Conservation (phyloP, 176 grass and related monocot genomes). For the Musa acuminata region DNA sequence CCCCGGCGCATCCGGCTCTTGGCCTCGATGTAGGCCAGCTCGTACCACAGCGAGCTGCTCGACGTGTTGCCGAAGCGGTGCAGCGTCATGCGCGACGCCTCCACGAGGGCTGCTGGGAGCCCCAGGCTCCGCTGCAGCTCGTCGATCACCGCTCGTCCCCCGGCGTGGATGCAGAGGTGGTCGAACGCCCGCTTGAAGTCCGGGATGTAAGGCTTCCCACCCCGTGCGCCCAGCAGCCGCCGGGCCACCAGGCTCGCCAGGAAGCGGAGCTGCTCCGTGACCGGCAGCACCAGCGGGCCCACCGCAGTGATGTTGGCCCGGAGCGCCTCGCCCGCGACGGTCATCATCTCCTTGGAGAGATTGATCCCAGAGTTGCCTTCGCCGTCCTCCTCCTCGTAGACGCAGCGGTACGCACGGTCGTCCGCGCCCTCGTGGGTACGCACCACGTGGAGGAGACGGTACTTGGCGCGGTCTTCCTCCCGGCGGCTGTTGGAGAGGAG, state of each 20-base stretch:
- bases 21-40: background rate
- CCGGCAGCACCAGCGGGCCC: constrained; percentile 13
- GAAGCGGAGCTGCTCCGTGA: constrained; percentile 12
- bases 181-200: constrained; percentile 93
- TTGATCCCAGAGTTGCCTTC: constrained; percentile 4
- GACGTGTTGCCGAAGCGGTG: constrained; percentile 11
- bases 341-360: constrained; percentile 17
- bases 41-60: constrained; percentile 8
- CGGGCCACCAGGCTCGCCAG: constrained; percentile 1
- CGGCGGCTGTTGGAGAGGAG: constrained; percentile 9
- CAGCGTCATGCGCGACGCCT: constrained; percentile 8
- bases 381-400: constrained; percentile 14
- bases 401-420: constrained; percentile 11
- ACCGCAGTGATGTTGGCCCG: constrained; percentile 9
- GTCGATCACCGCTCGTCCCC: constrained; percentile 60
- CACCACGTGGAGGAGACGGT: constrained; percentile 5
- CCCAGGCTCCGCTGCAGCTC: constrained; percentile 59
- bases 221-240: background rate
- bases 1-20: background rate
- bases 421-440: constrained; percentile 13
- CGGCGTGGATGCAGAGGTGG: constrained; percentile 91
- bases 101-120: constrained; percentile 5
- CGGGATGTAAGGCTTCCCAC: constrained; percentile 40
- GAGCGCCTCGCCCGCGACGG: constrained; percentile 12
- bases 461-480: background rate